Evolutionary conservation across 345 rosid species (phyloP).

Genomic region (Citrus sp.): DNA sequence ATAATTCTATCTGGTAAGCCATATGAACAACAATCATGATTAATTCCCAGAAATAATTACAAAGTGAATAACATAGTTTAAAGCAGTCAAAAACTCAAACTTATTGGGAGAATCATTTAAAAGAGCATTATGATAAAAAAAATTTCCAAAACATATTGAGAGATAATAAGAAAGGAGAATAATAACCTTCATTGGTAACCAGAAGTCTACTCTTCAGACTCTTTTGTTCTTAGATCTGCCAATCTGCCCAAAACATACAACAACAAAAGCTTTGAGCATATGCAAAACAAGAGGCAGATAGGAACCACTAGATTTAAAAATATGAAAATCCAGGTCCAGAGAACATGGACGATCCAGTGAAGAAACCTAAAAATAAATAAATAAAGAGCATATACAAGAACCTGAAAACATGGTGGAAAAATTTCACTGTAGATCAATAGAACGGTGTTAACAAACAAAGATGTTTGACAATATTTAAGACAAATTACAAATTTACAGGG

Average conservation of each 20-base stretch:
- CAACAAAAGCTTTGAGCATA: neutral
- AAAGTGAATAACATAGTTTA: neutral
- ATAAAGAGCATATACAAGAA: neutral
- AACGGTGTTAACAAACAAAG: neutral
- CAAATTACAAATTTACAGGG: neutral
- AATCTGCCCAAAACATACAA: slow-evolving; percentile 23
- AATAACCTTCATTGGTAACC: slow-evolving; percentile 28
- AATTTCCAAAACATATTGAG: neutral
- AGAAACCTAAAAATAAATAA: neutral
- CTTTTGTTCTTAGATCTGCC: slow-evolving; percentile 12
- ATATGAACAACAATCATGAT: neutral
- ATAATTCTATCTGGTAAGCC: neutral
- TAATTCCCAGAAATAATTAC: neutral
- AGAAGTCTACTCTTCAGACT: slow-evolving; percentile 6
- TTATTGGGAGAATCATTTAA: neutral
- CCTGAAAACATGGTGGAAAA: neutral
- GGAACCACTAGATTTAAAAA: neutral
- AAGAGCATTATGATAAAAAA: neutral
- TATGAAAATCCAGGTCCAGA: neutral
- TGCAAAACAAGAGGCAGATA: neutral
- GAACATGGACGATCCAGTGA: neutral
- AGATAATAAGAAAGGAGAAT: neutral
- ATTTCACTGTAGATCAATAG: neutral
- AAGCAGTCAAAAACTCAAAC: slow-evolving; percentile 1
- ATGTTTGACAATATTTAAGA: neutral